Evolutionary conservation across 2,329 filamentous ascomycete species (phyloP).

Genomic region (Calonectria honghensis): DNA sequence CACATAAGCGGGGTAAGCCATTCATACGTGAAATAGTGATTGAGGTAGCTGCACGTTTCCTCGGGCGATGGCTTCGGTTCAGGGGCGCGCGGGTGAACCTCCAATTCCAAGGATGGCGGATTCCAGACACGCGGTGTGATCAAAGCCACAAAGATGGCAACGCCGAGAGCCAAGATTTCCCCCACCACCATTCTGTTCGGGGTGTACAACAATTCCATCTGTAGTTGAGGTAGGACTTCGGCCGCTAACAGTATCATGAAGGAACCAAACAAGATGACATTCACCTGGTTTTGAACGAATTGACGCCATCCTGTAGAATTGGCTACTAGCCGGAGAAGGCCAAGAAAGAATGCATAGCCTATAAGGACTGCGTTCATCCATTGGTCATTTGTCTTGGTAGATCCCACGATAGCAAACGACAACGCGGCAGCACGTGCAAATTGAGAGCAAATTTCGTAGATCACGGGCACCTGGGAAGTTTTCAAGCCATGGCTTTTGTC

Average conservation of each 20-base stretch:
- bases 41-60: constrained; percentile 7
- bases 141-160: neutral
- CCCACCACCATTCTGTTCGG: constrained; percentile 16
- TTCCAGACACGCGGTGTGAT: constrained; percentile 14
- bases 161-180: neutral
- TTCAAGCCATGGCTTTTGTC: neutral
- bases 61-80: neutral
- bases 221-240: constrained; percentile 9
- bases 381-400: constrained; percentile 11
- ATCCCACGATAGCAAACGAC: neutral
- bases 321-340: neutral
- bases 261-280: neutral
- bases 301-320: neutral
- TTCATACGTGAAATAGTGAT: constrained; percentile 21
- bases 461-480: neutral
- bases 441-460: constrained; percentile 7
- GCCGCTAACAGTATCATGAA: constrained; percentile 1
- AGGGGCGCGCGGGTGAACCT: constrained; percentile 13
- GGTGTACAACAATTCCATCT: neutral
- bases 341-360: constrained; percentile 10
- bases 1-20: constrained; percentile 18
- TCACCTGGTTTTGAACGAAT: neutral
- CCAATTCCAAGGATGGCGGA: neutral
- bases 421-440: neutral
- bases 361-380: constrained; percentile 1